These are phyloP conservation scores for Schizothecium vesticola DNA, from an alignment of 495 filamentous ascomycete genomes.

Conservation along the genomic window DNA sequence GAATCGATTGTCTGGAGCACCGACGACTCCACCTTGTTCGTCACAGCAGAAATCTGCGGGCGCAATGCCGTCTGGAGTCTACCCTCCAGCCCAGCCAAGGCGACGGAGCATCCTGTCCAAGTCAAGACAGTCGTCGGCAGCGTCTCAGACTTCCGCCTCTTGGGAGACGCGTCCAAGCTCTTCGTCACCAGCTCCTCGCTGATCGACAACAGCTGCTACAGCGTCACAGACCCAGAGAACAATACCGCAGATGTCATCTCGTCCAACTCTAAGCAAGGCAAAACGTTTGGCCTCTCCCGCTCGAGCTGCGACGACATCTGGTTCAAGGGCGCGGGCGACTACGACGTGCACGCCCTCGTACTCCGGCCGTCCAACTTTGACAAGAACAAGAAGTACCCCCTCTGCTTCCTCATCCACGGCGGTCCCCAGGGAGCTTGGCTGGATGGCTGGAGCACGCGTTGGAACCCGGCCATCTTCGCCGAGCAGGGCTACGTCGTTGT, in stretches of 20 bases:
- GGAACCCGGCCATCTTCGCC: constrained; percentile 88
- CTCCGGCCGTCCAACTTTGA: constrained; percentile 78
- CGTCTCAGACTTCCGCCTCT: constrained; percentile 52
- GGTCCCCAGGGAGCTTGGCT: constrained; percentile 84
- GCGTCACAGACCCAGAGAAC: constrained; percentile 49
- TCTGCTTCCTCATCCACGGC: constrained; percentile 82
- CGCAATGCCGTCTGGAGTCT: constrained; percentile 61
- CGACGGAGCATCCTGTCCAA: constrained; percentile 49
- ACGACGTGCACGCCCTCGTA: constrained; percentile 71
- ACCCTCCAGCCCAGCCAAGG: constrained; percentile 45
- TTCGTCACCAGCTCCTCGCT: constrained; percentile 62
- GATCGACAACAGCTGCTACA: constrained; percentile 64
- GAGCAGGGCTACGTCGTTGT: constrained; percentile 89
- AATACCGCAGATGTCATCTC: constrained; percentile 49
- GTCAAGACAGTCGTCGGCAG: constrained; percentile 54
- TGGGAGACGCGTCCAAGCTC: constrained; percentile 48
- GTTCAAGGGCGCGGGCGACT: constrained; percentile 48
- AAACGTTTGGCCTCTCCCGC: constrained; percentile 60
- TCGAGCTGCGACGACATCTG: constrained; percentile 65
- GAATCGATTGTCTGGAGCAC: constrained; percentile 58
- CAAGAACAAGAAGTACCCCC: constrained; percentile 65
- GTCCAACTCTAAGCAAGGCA: constrained; percentile 63
- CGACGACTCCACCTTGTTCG: constrained; percentile 58
- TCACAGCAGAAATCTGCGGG: constrained; percentile 62
- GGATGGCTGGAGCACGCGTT: constrained; percentile 79